Evolutionary conservation across 2,329 filamentous ascomycete genomes (phyloP).

Genomic region (Sporothrix pseudoabietina): DNA sequence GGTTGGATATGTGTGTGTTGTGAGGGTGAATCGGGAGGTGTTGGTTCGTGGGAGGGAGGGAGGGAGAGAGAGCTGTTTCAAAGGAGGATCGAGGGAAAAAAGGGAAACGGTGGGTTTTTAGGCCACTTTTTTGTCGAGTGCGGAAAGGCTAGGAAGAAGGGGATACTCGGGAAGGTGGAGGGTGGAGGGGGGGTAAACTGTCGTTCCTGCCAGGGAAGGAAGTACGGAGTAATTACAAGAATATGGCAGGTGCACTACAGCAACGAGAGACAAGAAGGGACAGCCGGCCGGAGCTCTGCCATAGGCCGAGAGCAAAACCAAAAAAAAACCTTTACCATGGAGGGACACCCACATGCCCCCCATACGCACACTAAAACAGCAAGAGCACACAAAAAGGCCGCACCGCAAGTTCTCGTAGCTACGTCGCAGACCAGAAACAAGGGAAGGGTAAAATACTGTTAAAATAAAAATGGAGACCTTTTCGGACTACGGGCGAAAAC

Average conservation of each 20-base stretch:
- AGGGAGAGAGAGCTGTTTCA: background rate
- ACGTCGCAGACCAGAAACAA: conserved; percentile 27
- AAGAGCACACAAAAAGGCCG: conserved; percentile 27
- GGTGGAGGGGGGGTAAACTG: conserved; percentile 14
- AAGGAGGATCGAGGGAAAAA: conserved; percentile 33
- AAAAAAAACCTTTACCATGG: background rate
- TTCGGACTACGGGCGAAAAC: conserved; percentile 22
- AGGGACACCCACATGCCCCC: conserved; percentile 5
- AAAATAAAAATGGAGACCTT: conserved; percentile 21
- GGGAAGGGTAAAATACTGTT: conserved; percentile 4
- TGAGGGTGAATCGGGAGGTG: conserved; percentile 29
- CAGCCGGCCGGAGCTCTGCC: background rate
- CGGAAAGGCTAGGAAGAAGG: conserved; percentile 29
- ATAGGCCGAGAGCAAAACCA: background rate
- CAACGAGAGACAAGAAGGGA: conserved; percentile 9
- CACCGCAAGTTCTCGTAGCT: conserved; percentile 30
- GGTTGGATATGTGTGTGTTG: conserved; percentile 13
- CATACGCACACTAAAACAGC: conserved; percentile 17
- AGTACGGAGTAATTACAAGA: conserved; percentile 1
- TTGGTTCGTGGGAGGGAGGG: conserved; percentile 38
- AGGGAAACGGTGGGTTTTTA: conserved; percentile 30
- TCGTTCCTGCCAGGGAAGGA: conserved; percentile 21
- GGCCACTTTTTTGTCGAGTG: conserved; percentile 27
- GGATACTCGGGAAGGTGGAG: conserved; percentile 25
- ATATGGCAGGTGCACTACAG: background rate